Conservation (phyloP, 2,329 filamentous ascomycete species). For the Colletotrichum brevisporum region DNA sequence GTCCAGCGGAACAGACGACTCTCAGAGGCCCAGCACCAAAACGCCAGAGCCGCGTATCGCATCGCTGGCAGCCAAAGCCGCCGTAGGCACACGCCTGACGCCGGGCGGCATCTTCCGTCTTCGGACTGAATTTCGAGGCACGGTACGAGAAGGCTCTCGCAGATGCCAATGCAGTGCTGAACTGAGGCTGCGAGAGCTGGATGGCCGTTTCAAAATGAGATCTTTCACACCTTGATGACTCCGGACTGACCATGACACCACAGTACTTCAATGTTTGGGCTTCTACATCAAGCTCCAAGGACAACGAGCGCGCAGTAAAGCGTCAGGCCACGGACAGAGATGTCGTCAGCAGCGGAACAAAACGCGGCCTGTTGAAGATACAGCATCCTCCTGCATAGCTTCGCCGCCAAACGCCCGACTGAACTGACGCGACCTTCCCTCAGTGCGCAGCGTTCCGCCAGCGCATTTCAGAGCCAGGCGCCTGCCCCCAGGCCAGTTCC, state of each 20-base stretch:
- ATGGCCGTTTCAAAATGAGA: slow-evolving; percentile 69
- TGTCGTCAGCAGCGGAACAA: slow-evolving; percentile 82
- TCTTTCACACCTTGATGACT: not conserved
- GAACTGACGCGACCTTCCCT: slow-evolving; percentile 40
- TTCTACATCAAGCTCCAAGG: slow-evolving; percentile 77
- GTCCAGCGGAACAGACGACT: slow-evolving; percentile 20
- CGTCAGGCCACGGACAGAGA: slow-evolving; percentile 79
- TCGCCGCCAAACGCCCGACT: not conserved
- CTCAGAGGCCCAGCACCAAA: slow-evolving; percentile 41
- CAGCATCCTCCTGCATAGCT: no score
- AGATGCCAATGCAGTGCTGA: no score
- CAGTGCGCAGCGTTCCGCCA: slow-evolving; percentile 71
- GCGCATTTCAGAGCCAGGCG: slow-evolving; percentile 75
- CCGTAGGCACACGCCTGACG: no score
- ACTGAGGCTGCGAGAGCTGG: slow-evolving; percentile 79
- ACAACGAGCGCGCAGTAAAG: slow-evolving; percentile 83
- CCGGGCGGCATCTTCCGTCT: no score
- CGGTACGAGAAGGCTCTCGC: slow-evolving; percentile 77
- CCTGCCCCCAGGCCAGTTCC: no score
- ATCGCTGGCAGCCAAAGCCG: no score
- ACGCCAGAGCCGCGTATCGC: slow-evolving; percentile 57
- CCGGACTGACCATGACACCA: slow-evolving; percentile 12
- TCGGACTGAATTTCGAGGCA: slow-evolving; percentile 85
- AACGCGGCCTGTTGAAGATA: no score
- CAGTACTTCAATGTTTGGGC: slow-evolving; percentile 89